Conservation (phyloP, 2,329 filamentous ascomycete genomes). For the Tolypocladium cylindrosporum region DNA sequence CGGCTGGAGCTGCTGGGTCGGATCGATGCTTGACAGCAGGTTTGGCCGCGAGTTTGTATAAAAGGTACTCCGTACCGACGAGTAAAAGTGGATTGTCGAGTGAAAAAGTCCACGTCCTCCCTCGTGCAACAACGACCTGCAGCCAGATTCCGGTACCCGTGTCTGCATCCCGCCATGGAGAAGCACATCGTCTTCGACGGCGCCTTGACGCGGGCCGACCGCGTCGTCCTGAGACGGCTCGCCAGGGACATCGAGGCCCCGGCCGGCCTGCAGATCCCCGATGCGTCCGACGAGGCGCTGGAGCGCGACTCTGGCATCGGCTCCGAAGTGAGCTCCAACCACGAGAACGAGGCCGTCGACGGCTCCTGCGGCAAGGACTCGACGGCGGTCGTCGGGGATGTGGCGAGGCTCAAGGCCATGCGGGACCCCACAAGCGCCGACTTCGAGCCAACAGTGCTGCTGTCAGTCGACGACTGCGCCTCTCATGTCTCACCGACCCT, state of each 20-base stretch:
- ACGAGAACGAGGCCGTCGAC: conserved; percentile 1
- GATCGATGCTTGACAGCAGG: background rate
- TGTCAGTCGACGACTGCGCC: conserved; percentile 27
- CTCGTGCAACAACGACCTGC: background rate
- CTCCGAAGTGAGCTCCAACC: conserved; percentile 1
- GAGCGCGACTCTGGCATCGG: conserved; percentile 7
- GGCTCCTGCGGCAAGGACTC: background rate
- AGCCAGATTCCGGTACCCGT: background rate
- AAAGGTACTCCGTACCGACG: background rate
- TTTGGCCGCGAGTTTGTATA: background rate
- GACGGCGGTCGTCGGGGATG: conserved; percentile 5
- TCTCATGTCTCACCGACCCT: conserved; percentile 26
- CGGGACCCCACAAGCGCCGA: conserved; percentile 28
- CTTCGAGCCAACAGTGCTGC: conserved; percentile 38
- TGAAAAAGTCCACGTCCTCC: background rate
- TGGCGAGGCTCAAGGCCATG: conserved; percentile 26
- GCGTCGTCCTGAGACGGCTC: conserved; percentile 28
- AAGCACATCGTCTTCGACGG: conserved; percentile 23
- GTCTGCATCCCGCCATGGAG: conserved; percentile 8
- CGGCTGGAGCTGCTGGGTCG: background rate
- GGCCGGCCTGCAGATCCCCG: background rate
- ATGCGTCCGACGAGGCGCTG: background rate
- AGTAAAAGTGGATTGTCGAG: background rate
- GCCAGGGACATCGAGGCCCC: conserved; percentile 23
- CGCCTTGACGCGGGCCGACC: conserved; percentile 30